These are phyloP conservation scores for Cladophialophora chaetospira DNA, from an alignment of 2,329 filamentous ascomycete genomes.

Conservation along the genomic window DNA sequence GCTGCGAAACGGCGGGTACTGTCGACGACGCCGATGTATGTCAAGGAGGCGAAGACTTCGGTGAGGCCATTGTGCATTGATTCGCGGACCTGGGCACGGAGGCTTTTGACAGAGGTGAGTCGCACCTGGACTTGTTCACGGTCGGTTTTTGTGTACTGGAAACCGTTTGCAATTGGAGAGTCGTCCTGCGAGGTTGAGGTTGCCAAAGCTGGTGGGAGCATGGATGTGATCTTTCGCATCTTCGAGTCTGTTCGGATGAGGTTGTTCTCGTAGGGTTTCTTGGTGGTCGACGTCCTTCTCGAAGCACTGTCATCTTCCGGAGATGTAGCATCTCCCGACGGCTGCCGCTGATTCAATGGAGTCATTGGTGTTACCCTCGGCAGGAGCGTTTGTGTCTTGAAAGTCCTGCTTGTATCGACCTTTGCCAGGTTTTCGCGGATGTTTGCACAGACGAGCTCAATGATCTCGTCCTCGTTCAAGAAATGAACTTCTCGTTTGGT, in stretches of 20 bases:
- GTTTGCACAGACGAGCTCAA: slow-evolving; percentile 78
- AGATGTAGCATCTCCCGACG: slow-evolving; percentile 42
- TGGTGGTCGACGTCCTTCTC: slow-evolving; percentile 39
- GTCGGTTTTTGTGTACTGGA: slow-evolving; percentile 72
- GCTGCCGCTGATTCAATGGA: slow-evolving; percentile 34
- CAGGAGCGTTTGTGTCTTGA: slow-evolving; percentile 88
- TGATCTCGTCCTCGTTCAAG: slow-evolving; percentile 94
- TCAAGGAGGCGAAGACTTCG: slow-evolving; percentile 83
- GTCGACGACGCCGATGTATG: slow-evolving; percentile 92
- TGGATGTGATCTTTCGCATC: slow-evolving; percentile 91
- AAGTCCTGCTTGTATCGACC: slow-evolving; percentile 91
- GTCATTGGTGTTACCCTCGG: slow-evolving; percentile 61
- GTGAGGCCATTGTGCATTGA: slow-evolving; percentile 82
- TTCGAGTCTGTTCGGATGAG: slow-evolving; percentile 87
- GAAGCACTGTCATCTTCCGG: slow-evolving; percentile 41
- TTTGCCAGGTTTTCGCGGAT: slow-evolving; percentile 77
- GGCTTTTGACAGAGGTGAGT: slow-evolving; percentile 80
- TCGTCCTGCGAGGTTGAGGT: slow-evolving; percentile 38
- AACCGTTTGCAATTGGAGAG: slow-evolving; percentile 47
- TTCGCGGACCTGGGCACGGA: slow-evolving; percentile 78
- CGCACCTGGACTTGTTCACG: slow-evolving; percentile 70
- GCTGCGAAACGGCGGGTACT: slow-evolving; percentile 83
- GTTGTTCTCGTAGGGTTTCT: slow-evolving; percentile 76
- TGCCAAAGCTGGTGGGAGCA: slow-evolving; percentile 68
- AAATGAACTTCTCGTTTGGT: slow-evolving; percentile 98